phyloP scores from a whole-genome alignment of 2,329 filamentous ascomycete species.

The Immersiporthe knoxdaviesiana region DNA sequence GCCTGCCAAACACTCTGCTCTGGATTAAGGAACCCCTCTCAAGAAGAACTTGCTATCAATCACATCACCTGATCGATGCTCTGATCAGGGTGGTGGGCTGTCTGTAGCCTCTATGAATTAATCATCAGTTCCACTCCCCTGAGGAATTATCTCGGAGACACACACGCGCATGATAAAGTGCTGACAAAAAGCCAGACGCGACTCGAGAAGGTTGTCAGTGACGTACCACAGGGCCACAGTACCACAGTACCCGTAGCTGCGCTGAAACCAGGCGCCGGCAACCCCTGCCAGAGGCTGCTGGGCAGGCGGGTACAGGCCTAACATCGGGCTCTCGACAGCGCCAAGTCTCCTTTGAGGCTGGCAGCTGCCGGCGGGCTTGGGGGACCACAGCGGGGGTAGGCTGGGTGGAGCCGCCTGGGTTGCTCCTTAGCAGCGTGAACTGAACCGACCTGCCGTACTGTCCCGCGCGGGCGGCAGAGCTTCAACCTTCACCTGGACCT shows the following conservation, averaged over 20 bases:
- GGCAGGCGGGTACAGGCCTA: slow-evolving; percentile 11
- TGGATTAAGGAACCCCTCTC: neutral
- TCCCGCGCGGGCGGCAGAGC: slow-evolving; percentile 9
- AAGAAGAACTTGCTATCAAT: neutral
- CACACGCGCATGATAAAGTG: slow-evolving; percentile 22
- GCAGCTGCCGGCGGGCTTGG: slow-evolving; percentile 24
- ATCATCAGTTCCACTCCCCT: neutral
- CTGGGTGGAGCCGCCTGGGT: slow-evolving; percentile 8
- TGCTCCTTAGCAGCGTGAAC: neutral
- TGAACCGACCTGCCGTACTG: neutral
- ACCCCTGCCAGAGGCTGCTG: slow-evolving; percentile 13
- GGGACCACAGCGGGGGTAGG: slow-evolving; percentile 17
- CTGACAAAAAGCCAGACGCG: slow-evolving; percentile 26
- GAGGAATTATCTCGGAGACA: neutral
- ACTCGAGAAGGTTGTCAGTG: slow-evolving; percentile 21
- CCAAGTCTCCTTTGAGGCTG: neutral
- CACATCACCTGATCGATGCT: neutral
- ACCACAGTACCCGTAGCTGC: neutral
- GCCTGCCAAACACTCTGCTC: neutral
- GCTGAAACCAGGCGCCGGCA: neutral
- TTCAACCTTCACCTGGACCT: slow-evolving; percentile 19
- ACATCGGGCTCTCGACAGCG: slow-evolving; percentile 11
- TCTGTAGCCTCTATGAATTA: neutral
- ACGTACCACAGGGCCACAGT: slow-evolving; percentile 14
- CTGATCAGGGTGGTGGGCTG: neutral